Evolutionary conservation across 352 stramenopile genomes (phyloP), one percentile per base, ranked within the genome.

Genomic region (Globisporangium nagaii): DNA sequence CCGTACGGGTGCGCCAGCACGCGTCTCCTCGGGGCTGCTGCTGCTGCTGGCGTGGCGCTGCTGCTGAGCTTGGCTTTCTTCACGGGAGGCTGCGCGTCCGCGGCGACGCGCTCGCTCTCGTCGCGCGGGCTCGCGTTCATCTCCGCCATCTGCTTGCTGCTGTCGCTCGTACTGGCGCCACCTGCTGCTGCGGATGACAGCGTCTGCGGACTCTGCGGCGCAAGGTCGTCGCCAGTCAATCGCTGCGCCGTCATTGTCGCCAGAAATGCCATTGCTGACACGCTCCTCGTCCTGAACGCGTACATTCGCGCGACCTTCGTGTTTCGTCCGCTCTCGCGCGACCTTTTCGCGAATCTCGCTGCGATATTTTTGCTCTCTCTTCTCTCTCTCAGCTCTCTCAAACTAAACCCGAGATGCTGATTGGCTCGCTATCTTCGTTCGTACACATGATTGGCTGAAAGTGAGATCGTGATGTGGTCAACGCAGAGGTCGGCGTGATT

Each of bases 1-100:
- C 85, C 85, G 43, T 83, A 86, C 22, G 86, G 85, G 54, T 96
- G 86, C 47, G 59, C 53, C 39, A 90, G 30, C 45, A 47, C 54
- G 30, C 45, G 45, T 37, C 30, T 35, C 13, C 20, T 19, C 6
- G n/a, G n/a, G n/a, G n/a, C n/a, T n/a, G n/a, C n/a, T n/a, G n/a
- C n/a, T n/a, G n/a, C n/a, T n/a, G 31, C 1, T 10, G 15, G 3
- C 11, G 13, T n/a, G 2, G n/a, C 11, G 19, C 2, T 24, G 41
- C 34, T 32, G 34, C 35, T 24, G 20, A 42, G 30, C 24, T 53
- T 53, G 35, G 30, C 17, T 20, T 50, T 49, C 54, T 61, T 61
- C 17, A 43, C 22, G 13, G 28, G 17, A 17, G 45, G 54, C 37
- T 53, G 54, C 30, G 44, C 24, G 4, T 41, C 45, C 3, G 17